Conservation (phyloP, 495 filamentous ascomycete genomes). For the Cairneyella variabilis region DNA sequence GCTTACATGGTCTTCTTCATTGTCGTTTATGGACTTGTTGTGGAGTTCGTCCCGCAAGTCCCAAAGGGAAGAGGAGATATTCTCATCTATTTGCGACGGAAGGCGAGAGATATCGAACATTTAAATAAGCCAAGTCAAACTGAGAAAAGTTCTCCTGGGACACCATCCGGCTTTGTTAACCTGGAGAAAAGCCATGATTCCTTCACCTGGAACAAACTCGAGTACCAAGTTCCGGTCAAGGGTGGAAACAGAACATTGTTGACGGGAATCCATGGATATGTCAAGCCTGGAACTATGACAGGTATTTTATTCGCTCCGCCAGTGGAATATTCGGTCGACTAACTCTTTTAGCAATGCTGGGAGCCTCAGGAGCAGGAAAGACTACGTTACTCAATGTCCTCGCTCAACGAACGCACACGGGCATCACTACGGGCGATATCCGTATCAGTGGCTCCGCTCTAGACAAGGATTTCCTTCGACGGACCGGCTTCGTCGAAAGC, state of each 20-base stretch:
- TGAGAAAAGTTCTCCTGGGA: not conserved
- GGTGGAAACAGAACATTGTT: constrained; percentile 55
- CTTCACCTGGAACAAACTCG: constrained; percentile 50
- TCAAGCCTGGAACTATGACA: constrained; percentile 67
- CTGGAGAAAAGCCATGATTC: not conserved
- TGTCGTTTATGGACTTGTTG: constrained; percentile 54
- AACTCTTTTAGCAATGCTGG: constrained; percentile 47
- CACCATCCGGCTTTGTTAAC: not conserved
- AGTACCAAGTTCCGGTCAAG: constrained; percentile 66
- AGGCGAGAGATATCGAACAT: constrained; percentile 32
- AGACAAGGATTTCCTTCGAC: constrained; percentile 66
- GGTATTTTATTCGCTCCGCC: too few species aligned
- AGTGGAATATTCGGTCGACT: too few species aligned
- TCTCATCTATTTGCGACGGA: constrained; percentile 61
- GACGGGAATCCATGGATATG: constrained; percentile 62
- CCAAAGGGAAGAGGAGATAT: constrained; percentile 62
- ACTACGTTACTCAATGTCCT: constrained; percentile 59
- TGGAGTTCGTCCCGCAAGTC: constrained; percentile 63
- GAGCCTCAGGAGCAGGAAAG: constrained; percentile 62
- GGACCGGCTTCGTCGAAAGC: constrained; percentile 81
- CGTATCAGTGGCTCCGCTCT: constrained; percentile 69
- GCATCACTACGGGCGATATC: constrained; percentile 58
- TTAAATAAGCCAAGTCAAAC: not conserved
- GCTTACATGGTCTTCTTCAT: constrained; percentile 64
- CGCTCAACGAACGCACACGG: constrained; percentile 39